phyloP scores from a whole-genome alignment of 208 protist species.

The Phytomonas sp. region DNA sequence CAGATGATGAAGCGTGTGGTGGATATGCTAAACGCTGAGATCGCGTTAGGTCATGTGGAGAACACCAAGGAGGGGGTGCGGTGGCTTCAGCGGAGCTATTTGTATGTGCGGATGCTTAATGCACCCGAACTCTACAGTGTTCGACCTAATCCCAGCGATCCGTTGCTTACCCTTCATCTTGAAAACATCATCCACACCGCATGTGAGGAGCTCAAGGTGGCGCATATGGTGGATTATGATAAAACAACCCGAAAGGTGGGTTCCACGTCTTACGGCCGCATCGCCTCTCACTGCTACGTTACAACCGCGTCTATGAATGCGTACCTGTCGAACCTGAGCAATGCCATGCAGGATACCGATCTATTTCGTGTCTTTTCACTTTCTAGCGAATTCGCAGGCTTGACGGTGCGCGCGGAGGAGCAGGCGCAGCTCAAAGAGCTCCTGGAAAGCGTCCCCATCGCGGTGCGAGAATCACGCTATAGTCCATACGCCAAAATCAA shows the following conservation, averaged over 20 bases:
- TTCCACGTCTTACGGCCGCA: conserved; percentile 95
- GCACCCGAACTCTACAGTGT: conserved; percentile 94
- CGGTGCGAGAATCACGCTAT: conserved; percentile 95
- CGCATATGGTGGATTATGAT: conserved; percentile 94
- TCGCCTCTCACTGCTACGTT: conserved; percentile 98
- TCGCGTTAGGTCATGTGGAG: conserved; percentile 95
- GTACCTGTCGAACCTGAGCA: conserved; percentile 94
- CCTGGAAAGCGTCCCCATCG: conserved; percentile 95
- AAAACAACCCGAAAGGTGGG: conserved; percentile 74
- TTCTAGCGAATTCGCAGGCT: conserved; percentile 97
- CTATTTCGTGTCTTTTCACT: conserved; percentile 95
- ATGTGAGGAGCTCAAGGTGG: conserved; percentile 82
- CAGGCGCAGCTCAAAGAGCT: conserved; percentile 95
- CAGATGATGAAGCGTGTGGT: conserved; percentile 94
- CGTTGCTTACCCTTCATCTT: conserved; percentile 75
- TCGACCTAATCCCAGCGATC: conserved; percentile 75
- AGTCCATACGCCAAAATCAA: conserved; percentile 97
- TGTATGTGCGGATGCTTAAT: conserved; percentile 97
- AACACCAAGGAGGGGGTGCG: conserved; percentile 91
- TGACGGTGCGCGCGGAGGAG: conserved; percentile 97
- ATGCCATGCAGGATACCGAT: conserved; percentile 95
- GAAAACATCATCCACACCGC: conserved; percentile 94
- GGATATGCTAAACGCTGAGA: conserved; percentile 99
- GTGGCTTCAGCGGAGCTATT: conserved; percentile 98
- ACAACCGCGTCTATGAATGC: conserved; percentile 90